Evolutionary conservation across 140 eudicot species (phyloP).

Genomic region (Flaveria floridana): DNA sequence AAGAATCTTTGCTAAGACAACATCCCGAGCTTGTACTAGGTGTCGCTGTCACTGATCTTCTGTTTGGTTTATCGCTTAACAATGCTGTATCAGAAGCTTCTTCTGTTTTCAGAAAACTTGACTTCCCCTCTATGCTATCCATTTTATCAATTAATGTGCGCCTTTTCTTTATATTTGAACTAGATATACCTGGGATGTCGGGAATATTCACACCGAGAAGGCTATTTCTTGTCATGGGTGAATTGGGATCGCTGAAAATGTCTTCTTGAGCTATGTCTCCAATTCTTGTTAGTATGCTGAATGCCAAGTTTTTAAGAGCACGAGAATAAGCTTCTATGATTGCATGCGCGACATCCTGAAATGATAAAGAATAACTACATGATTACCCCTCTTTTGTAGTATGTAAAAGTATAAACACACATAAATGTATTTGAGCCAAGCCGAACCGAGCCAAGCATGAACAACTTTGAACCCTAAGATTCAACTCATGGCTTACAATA

Average conservation of each 20-base stretch:
- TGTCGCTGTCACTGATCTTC: constrained; percentile 45
- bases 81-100: constrained; percentile 37
- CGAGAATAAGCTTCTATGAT: constrained; percentile 95
- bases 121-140: constrained; percentile 40
- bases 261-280: constrained; percentile 80
- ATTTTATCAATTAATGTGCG: neutral
- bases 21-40: constrained; percentile 63
- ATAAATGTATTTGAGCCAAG: too few relatives aligned
- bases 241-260: constrained; percentile 53
- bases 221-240: constrained; percentile 52
- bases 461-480: too few relatives aligned
- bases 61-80: neutral
- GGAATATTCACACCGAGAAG: constrained; percentile 48
- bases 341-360: constrained; percentile 84
- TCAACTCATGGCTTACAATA: too few relatives aligned
- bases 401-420: too few relatives aligned
- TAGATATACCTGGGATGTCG: constrained; percentile 32
- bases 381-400: too few relatives aligned
- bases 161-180: constrained; percentile 31
- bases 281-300: constrained; percentile 73
- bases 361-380: neutral
- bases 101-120: constrained; percentile 31
- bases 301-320: constrained; percentile 70
- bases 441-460: too few relatives aligned
- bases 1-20: constrained; percentile 66